A percentile compares a stretch with the other conserved stretches of the same genome.
These are phyloP conservation scores for Lanmaoa rubissima DNA, from an alignment of 768 basidiomycete species.

Conservation along the genomic window DNA sequence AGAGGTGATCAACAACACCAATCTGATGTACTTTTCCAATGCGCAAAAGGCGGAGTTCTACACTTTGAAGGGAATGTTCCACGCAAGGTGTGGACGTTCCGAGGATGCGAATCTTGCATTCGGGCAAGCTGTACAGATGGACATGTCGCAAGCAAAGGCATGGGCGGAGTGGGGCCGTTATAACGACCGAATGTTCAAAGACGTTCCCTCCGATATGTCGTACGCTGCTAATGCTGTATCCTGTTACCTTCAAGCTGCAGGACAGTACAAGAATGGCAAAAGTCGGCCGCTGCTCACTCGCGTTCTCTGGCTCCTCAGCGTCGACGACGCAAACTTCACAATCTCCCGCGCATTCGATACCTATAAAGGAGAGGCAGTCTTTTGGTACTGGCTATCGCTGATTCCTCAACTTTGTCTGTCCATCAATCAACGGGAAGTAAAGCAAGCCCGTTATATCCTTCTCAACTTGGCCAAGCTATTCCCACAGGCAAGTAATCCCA, in stretches of 20 bases:
- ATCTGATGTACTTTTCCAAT: slow-evolving; percentile 94
- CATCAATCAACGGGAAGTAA: slow-evolving; percentile 87
- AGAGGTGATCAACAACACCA: slow-evolving; percentile 99
- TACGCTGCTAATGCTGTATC: slow-evolving; percentile 91
- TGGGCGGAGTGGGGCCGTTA: slow-evolving; percentile 99
- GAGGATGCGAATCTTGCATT: slow-evolving; percentile 93
- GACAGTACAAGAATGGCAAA: slow-evolving; percentile 91
- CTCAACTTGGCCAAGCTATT: slow-evolving; percentile 86
- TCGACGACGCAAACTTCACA: slow-evolving; percentile 75
- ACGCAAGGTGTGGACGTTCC: slow-evolving; percentile 77
- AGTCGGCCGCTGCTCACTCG: slow-evolving; percentile 88
- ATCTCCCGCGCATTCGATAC: slow-evolving; percentile 85
- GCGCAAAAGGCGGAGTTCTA: slow-evolving; percentile 98
- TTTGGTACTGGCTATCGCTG: slow-evolving; percentile 99
- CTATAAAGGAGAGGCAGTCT: slow-evolving; percentile 94
- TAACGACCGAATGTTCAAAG: slow-evolving; percentile 92
- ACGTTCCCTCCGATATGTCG: slow-evolving; percentile 66
- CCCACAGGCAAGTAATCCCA: slow-evolving; percentile 69
- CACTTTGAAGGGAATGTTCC: slow-evolving; percentile 98
- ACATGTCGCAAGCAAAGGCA: slow-evolving; percentile 91
- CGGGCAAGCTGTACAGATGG: slow-evolving; percentile 93
- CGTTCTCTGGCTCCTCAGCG: slow-evolving; percentile 92
- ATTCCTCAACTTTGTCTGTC: slow-evolving; percentile 93
- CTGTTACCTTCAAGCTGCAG: slow-evolving; percentile 97
- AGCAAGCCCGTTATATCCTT: slow-evolving; percentile 86